Base-by-base conservation (phyloP, 2,329 filamentous ascomycete genomes). In the Trichoderma sp. region DNA sequence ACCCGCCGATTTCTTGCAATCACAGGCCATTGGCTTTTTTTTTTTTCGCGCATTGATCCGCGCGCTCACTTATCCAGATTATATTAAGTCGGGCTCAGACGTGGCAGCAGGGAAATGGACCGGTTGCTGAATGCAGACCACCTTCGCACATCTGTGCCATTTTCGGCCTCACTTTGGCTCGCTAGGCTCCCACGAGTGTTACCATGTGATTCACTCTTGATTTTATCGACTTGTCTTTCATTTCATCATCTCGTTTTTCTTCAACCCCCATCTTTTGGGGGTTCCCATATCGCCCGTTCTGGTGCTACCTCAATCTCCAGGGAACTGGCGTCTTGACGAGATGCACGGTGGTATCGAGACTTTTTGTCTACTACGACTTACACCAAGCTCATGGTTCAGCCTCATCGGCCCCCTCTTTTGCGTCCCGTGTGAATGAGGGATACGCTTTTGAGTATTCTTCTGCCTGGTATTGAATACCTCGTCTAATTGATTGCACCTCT, bases 81-180 rank as follows among this genome's bases (percentile, higher is more conserved):
- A 56, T 36, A 56, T 53, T 36, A 32, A 30, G 21, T 34, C 51
- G 30, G 47, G 28, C 66, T 69, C 56, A 39, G 53, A 36, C 56
- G 66, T 69, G 56, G 66, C 66, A 69, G 58, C 39, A 11, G 28
- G 14, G 53, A 61, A 43, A 51, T 51, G 39, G 57, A n/a, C 39
- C n/a, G n/a, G n/a, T 14, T 47, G 53, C 66, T 69, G 57, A 61
- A 69, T 62, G 57, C 66, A 61, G 66, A 14, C 56, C 39, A 43
- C 39, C 39, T 12, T 58, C 28, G 66, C 66, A 61, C 66, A 69
- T 69, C 66, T 14, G 66, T 69, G 66, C 66, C 66, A 26, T 69
- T 53, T 69, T 69, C 39, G 66, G 66, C 66, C 21, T 34, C 56
- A 47, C 26, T 47, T 47, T 39, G 56, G 30, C 56, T 69, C 65